phyloP scores from a whole-genome alignment of 2,329 filamentous ascomycete genomes.

The Capronia americana region DNA sequence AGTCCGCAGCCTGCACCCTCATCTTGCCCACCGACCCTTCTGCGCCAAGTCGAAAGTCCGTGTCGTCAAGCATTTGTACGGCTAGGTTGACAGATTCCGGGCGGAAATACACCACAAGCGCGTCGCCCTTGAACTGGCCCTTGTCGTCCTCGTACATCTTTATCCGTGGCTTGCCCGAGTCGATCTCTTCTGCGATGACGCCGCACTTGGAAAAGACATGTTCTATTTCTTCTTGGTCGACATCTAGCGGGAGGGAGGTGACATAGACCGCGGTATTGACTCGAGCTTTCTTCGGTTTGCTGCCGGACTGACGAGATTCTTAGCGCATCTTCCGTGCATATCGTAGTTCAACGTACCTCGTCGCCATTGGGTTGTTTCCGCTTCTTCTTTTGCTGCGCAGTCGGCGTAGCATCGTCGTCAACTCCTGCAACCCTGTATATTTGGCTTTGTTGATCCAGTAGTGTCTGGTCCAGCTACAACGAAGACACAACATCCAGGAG shows the following conservation, averaged over 20 bases:
- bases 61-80: conserved; percentile 60
- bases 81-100: conserved; percentile 82
- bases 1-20: conserved; percentile 82
- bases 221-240: conserved; percentile 78
- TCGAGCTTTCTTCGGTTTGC: conserved; percentile 49
- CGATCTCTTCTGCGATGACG: conserved; percentile 92
- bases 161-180: conserved; percentile 84
- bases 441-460: conserved; percentile 66
- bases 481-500: conserved; percentile 29
- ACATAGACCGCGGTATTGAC: conserved; percentile 93
- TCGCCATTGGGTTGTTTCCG: conserved; percentile 59
- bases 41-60: conserved; percentile 73
- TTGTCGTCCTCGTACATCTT: conserved; percentile 86
- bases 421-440: conserved; percentile 67
- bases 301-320: conserved; percentile 38
- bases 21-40: conserved; percentile 67
- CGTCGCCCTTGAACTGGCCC: conserved; percentile 91
- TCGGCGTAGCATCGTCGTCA: conserved; percentile 60
- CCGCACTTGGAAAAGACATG: conserved; percentile 87
- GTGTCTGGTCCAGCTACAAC: conserved; percentile 63
- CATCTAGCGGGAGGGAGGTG: conserved; percentile 82
- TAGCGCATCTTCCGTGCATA: conserved; percentile 43
- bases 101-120: conserved; percentile 91
- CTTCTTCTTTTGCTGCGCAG: conserved; percentile 56
- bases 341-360: conserved; percentile 51